Evolutionary conservation across 176 grass and related monocot species (phyloP).

Genomic region (Dendrocalamus sinicus): DNA sequence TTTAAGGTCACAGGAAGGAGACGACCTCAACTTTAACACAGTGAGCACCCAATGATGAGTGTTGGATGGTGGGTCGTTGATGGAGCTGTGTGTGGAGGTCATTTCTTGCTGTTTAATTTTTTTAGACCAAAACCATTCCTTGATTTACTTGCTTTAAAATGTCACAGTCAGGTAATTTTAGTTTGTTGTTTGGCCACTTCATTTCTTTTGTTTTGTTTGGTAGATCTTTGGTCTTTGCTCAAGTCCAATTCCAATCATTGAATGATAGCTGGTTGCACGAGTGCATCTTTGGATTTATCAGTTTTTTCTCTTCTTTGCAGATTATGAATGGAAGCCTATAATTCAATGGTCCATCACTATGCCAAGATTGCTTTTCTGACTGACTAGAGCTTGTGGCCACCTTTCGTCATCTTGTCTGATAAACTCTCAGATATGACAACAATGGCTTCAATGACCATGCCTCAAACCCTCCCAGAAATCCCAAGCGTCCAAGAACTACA

Average conservation of each 20-base stretch:
- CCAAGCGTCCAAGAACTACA: constrained; percentile 35
- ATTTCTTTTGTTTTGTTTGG: constrained; percentile 24
- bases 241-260: not conserved
- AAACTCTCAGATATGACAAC: not conserved
- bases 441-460: constrained; percentile 49
- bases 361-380: not conserved
- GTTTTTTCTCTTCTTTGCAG: not conserved
- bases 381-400: not conserved
- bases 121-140: not conserved
- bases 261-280: not conserved
- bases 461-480: constrained; percentile 39
- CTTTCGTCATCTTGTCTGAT: constrained; percentile 6
- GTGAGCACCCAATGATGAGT: constrained; percentile 18
- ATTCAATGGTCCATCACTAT: not conserved
- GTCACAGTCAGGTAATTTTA: constrained; percentile 14
- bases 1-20: constrained; percentile 27
- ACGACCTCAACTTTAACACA: not conserved
- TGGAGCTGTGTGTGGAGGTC: constrained; percentile 5
- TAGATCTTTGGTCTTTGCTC: constrained; percentile 25
- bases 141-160: constrained; percentile 18
- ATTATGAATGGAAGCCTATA: constrained; percentile 10
- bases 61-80: constrained; percentile 3
- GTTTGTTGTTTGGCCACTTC: constrained; percentile 9
- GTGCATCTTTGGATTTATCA: constrained; percentile 3
- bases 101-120: constrained; percentile 1